Base-by-base conservation (phyloP, 2,329 filamentous ascomycete genomes). In the Fusarium annulatum region DNA sequence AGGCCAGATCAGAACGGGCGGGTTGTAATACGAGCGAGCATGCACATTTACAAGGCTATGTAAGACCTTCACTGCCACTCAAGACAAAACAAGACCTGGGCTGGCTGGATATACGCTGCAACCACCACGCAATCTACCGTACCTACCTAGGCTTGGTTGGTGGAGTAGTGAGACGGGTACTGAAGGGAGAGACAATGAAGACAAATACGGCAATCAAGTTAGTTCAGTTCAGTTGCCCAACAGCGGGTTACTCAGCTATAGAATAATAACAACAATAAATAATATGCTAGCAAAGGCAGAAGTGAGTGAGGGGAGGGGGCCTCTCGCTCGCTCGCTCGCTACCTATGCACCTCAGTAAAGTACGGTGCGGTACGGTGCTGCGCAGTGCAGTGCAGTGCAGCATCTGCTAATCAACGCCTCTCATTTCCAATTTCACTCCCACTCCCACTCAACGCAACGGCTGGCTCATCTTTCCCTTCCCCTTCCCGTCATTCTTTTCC, bases 331-430 rank as follows among this genome's bases (percentile, higher is more conserved):
- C 30, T 33, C 4, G 4, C 10, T 30, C 30, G 39, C 52, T 52
- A 28, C 26, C 5, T 28, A 51, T 69, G 61, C 28, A 34, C 16
- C 48, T 28, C 18, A 30, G 30, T 62, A 46, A 21, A 34, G 28
- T 33, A 33, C 33, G 33, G 33, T 33, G 10, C 33, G 33, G 39
- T 48, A 42, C 21, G 36, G 36, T 65, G 45, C n/a, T 46, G 52
- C 11, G 23, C 63, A 41, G 64, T 33, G 62, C 30, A 23, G 30
- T 30, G 34, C 34, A 34, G 52, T 68, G 62, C 30, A 23, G 48
- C 48, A 52, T 23, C 34, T 41, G 34, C 75, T 77, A 77, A 77
- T 65, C 58, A 64, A 74, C 75, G 75, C 75, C 75, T 76, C 73
- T 73, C 64, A 77, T 72, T 73, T 53, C 45, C 48, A 42, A 64